Evolutionary conservation across 2,329 filamentous ascomycete species (phyloP), one percentile per base, ranked within the genome.

Genomic region (Claviceps humidiphila): DNA sequence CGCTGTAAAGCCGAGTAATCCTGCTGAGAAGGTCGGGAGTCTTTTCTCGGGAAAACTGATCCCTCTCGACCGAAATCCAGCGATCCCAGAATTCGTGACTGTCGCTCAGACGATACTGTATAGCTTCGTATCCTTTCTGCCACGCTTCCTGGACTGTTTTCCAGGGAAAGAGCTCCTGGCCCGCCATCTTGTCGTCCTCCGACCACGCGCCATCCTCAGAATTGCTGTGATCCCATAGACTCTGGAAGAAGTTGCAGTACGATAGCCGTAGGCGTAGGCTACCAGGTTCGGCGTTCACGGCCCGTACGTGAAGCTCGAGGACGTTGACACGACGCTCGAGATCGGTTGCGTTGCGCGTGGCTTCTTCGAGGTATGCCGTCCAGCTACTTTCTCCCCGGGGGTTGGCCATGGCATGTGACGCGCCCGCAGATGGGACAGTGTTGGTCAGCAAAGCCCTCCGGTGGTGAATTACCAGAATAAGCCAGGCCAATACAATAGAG

Each of bases 1-100:
- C 77, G 57, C 81, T 74, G 65, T 85, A 91, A 44, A 89, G 75
- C 48, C 79, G 76, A 30, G 80, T 81, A 59, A 91, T 78, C 60
- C 79, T 78, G 55, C 78, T 75, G 16, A 87, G 72, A 64, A 78
- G 72, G 62, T 78, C 69, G 60, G 75, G 61, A 58, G 78, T 76
- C 59, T 71, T 66, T 51, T 76, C 70, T 68, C 72, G 73, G 26
- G 72, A 74, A 20, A 90, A 74, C 58, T 86, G 78, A 58, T 86
- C 79, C 64, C 85, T 74, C 63, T 89, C 76, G 47, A 89, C 76
- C 51, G 82, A 80, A 44, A 88, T 74, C 76, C 86, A 91, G 57
- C 83, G 81, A 62, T 90, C 80, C 87, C 87, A 94, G 11, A 93
- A 75, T 53, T 81, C 68, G 63, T 89, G 83, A 62, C 87, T 91